Conservation (phyloP, 345 rosid genomes). For the Salix brachista region DNA sequence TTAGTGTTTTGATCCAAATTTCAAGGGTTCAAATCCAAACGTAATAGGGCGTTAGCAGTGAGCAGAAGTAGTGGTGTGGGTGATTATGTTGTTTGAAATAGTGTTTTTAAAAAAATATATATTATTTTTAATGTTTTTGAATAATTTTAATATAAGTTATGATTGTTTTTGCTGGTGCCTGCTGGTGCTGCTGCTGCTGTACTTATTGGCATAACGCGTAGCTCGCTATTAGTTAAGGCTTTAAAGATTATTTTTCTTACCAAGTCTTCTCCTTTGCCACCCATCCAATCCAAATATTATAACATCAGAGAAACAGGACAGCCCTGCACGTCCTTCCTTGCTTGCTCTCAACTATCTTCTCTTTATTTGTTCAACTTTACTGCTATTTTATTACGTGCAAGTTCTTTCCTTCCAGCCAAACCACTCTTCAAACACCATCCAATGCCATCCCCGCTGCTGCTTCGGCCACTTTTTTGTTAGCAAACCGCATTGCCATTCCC, state of each 20-base stretch:
- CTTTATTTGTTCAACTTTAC: background rate
- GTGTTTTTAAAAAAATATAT: too few species aligned
- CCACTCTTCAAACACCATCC: background rate
- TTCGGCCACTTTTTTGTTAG: background rate
- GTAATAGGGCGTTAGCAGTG: too few species aligned
- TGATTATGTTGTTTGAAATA: too few species aligned
- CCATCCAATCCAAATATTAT: background rate
- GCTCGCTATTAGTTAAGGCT: constrained; percentile 20
- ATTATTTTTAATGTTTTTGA: too few species aligned
- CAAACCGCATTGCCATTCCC: background rate
- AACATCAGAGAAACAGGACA: constrained; percentile 8
- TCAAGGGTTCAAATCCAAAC: background rate
- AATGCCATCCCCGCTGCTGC: background rate
- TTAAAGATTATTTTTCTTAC: background rate
- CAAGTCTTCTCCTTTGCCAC: constrained; percentile 11
- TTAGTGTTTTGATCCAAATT: background rate
- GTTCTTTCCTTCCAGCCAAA: constrained; percentile 1
- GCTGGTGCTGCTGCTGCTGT: background rate
- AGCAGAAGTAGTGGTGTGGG: too few species aligned
- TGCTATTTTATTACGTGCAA: constrained; percentile 12
- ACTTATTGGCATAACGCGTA: constrained; percentile 15
- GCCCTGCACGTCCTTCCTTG: constrained; percentile 44
- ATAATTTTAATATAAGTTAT: too few species aligned
- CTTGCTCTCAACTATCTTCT: constrained; percentile 43
- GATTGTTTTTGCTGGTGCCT: background rate